A percentile compares a stretch with the other conserved stretches of the same genome.
Evolutionary conservation across 257 asterid genomes (phyloP).

Genomic region (Rauvolfia tetraphylla): DNA sequence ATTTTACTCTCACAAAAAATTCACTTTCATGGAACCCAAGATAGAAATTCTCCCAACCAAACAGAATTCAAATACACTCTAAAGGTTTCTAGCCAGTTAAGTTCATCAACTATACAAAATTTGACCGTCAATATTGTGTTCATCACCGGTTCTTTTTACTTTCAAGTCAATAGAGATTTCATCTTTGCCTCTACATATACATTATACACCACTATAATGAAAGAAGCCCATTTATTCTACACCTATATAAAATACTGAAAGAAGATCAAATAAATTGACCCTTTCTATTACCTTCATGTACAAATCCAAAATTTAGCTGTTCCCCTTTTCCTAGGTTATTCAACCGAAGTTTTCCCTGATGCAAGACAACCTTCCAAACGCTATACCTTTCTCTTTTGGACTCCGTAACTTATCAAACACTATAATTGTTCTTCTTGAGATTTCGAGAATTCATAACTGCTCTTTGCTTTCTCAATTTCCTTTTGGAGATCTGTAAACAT

Average conservation of each 20-base stretch:
- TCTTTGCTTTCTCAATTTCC: constrained; percentile 55
- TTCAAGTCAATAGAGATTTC: too few relatives aligned
- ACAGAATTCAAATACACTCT: too few relatives aligned
- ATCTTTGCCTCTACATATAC: background rate
- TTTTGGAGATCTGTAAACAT: constrained; percentile 60
- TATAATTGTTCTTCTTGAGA: constrained; percentile 10
- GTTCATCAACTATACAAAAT: background rate
- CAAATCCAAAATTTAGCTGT: constrained; percentile 13
- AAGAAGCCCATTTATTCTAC: constrained; percentile 25
- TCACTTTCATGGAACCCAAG: too few relatives aligned
- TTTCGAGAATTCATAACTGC: constrained; percentile 40
- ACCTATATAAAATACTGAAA: background rate
- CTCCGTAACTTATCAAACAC: background rate
- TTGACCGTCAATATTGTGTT: background rate
- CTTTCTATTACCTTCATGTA: constrained; percentile 13
- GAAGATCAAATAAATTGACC: constrained; percentile 11
- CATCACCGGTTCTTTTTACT: too few relatives aligned
- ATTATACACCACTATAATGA: constrained; percentile 2
- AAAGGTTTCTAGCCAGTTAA: background rate
- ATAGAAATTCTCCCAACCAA: too few relatives aligned
- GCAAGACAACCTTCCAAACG: background rate
- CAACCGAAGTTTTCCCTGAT: background rate
- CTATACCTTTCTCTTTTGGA: background rate
- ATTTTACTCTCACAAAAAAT: too few relatives aligned
- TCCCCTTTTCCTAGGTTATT: background rate